Evolutionary conservation across 192 early-diverging fungal genomes (phyloP).

Genomic region (Umbelopsis vinacea): DNA sequence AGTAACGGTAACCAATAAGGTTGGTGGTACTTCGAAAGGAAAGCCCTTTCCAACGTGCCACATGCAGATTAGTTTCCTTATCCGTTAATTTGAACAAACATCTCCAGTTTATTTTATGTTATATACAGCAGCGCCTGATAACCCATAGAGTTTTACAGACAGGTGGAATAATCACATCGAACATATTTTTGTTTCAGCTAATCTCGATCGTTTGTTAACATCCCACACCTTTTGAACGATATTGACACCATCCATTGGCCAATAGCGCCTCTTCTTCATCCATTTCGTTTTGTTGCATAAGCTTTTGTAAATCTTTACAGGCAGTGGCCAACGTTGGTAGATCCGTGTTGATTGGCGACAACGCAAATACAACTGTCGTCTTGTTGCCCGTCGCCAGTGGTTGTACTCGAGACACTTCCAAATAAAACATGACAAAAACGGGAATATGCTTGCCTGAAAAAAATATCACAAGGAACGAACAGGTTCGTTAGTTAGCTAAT

Average conservation of each 20-base stretch:
- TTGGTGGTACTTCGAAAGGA: neutral
- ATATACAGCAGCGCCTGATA: constrained; percentile 5
- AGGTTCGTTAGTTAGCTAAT: neutral
- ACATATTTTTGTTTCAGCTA: constrained; percentile 11
- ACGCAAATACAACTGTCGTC: neutral
- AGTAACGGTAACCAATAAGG: constrained; percentile 3
- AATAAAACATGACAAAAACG: constrained; percentile 16
- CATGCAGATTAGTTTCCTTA: constrained; percentile 21
- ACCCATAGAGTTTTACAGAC: neutral
- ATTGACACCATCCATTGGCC: constrained; percentile 2
- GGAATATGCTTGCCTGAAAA: constrained; percentile 14
- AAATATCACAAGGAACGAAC: neutral
- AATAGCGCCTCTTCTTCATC: constrained; percentile 6
- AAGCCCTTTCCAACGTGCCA: constrained; percentile 2
- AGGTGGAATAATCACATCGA: neutral
- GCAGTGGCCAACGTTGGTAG: neutral
- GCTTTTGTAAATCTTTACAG: neutral
- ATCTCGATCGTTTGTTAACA: constrained; percentile 1
- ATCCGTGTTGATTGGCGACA: constrained; percentile 16
- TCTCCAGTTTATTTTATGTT: neutral
- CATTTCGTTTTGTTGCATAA: neutral
- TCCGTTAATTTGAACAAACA: neutral
- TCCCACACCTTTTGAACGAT: neutral
- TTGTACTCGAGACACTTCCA: neutral
- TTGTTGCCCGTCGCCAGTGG: neutral